A percentile compares a stretch with the other conserved stretches of the same genome.
phyloP scores from a whole-genome alignment of 2,329 filamentous ascomycete genomes.

The Talaromyces albobiverticillius region DNA sequence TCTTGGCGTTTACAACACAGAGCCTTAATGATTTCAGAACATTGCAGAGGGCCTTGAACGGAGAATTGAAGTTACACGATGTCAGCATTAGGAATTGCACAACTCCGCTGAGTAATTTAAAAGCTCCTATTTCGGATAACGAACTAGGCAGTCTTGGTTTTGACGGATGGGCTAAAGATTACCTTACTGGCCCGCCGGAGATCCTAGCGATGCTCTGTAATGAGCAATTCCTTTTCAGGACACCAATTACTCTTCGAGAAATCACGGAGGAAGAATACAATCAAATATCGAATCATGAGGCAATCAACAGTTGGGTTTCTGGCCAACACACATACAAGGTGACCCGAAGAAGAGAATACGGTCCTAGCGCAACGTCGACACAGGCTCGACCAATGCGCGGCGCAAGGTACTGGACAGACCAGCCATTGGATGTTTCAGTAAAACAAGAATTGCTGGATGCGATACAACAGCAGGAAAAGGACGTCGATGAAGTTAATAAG shows the following conservation, averaged over 20 bases:
- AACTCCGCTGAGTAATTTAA: conserved; percentile 54
- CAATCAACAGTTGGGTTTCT: conserved; percentile 68
- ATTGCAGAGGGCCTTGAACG: conserved; percentile 66
- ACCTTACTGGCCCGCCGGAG: conserved; percentile 75
- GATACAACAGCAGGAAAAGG: conserved; percentile 40
- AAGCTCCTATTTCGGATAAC: conserved; percentile 52
- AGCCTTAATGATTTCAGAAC: conserved; percentile 70
- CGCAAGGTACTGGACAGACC: conserved; percentile 72
- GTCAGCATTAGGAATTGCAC: conserved; percentile 67
- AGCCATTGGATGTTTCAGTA: conserved; percentile 62
- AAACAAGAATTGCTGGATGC: conserved; percentile 60
- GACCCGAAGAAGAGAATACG: conserved; percentile 75
- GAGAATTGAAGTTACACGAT: conserved; percentile 64
- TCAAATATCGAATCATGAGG: conserved; percentile 53
- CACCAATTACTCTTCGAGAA: conserved; percentile 62
- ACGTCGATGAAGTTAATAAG: conserved; percentile 34
- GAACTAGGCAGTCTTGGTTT: conserved; percentile 63
- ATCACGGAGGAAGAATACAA: conserved; percentile 67
- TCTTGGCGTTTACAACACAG: conserved; percentile 70
- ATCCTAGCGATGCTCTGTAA: conserved; percentile 82
- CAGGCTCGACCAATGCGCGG: conserved; percentile 58
- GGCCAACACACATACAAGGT: conserved; percentile 64
- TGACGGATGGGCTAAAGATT: conserved; percentile 77
- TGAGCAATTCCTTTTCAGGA: conserved; percentile 65
- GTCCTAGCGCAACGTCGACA: conserved; percentile 68